A percentile compares a stretch with the other conserved stretches of the same genome.
phyloP scores from a whole-genome alignment of 805 yeast species.

The Diddensiella caesifluorescens region DNA sequence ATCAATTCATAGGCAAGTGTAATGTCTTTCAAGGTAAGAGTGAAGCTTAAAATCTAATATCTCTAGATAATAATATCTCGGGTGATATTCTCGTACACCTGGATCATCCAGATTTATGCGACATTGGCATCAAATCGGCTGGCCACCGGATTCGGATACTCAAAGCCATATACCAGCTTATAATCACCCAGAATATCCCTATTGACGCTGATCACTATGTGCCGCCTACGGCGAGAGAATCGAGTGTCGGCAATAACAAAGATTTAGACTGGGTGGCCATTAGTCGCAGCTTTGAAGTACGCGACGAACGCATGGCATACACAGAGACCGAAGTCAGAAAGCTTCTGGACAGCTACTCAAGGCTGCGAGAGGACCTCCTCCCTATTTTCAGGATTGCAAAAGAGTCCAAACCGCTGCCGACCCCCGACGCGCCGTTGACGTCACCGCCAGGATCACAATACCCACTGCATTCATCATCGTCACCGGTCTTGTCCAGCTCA shows the following conservation, averaged over 20 bases:
- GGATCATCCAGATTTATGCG: conserved; percentile 64
- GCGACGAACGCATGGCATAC: conserved; percentile 31
- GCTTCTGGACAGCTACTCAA: conserved; percentile 49
- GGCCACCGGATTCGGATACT: conserved; percentile 57
- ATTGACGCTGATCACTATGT: conserved; percentile 27
- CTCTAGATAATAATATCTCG: conserved; percentile 53
- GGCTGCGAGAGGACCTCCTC: conserved; percentile 57
- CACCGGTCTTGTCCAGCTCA: conserved; percentile 11
- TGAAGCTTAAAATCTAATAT: conserved; percentile 4
- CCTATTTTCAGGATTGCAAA: conserved; percentile 59
- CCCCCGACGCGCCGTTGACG: conserved; percentile 39
- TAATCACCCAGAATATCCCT: conserved; percentile 24
- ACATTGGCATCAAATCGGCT: conserved; percentile 56
- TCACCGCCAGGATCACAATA: conserved; percentile 24
- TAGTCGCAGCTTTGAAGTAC: conserved; percentile 20
- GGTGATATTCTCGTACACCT: conserved; percentile 70
- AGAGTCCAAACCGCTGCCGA: conserved; percentile 61
- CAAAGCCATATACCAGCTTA: conserved; percentile 51
- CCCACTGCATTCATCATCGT: conserved; percentile 10
- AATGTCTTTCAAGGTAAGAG: not conserved
- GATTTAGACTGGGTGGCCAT: conserved; percentile 8
- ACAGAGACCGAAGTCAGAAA: conserved; percentile 36
- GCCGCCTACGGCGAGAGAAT: conserved; percentile 31
- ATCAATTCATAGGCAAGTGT: conserved; percentile 12
- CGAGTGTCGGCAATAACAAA: not conserved